Conservation (phyloP, 345 rosid genomes). For the Gossypium sturtianum region DNA sequence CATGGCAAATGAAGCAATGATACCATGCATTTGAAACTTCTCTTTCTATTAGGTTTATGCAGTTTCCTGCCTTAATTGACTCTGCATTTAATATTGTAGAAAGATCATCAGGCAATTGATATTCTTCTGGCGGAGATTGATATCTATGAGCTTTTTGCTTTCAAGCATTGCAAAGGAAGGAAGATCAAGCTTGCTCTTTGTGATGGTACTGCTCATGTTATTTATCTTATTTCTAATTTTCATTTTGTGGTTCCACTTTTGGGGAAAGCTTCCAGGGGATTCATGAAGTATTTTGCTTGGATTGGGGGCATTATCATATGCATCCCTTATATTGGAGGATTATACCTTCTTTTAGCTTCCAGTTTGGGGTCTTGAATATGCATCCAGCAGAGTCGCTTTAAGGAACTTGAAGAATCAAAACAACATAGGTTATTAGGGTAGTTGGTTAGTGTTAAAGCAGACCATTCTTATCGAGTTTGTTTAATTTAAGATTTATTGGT, state of each 20-base stretch:
- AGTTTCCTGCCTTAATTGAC: constrained; percentile 5
- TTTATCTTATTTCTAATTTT: constrained; percentile 1
- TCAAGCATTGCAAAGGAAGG: constrained; percentile 98
- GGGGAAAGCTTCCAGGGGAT: background rate
- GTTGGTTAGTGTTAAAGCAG: background rate
- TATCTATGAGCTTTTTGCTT: constrained; percentile 96
- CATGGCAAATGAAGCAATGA: background rate
- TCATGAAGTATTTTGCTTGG: background rate
- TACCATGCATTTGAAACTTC: background rate
- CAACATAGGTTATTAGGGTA: background rate
- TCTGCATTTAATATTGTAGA: constrained; percentile 41
- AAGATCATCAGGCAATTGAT: constrained; percentile 96
- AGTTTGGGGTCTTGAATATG: background rate
- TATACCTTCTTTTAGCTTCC: background rate
- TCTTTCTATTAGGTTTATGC: background rate
- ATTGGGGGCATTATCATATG: background rate
- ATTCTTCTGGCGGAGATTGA: constrained; percentile 96
- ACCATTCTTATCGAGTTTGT: background rate
- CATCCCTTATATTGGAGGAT: background rate
- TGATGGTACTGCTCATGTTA: constrained; percentile 52
- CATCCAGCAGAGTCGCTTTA: background rate
- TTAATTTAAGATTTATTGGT: background rate
- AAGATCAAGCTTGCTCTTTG: constrained; percentile 90
- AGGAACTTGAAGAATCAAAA: background rate
- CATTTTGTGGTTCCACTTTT: background rate